Evolutionary conservation across 768 basidiomycete genomes (phyloP).

Genomic region (Hericium coralloides): DNA sequence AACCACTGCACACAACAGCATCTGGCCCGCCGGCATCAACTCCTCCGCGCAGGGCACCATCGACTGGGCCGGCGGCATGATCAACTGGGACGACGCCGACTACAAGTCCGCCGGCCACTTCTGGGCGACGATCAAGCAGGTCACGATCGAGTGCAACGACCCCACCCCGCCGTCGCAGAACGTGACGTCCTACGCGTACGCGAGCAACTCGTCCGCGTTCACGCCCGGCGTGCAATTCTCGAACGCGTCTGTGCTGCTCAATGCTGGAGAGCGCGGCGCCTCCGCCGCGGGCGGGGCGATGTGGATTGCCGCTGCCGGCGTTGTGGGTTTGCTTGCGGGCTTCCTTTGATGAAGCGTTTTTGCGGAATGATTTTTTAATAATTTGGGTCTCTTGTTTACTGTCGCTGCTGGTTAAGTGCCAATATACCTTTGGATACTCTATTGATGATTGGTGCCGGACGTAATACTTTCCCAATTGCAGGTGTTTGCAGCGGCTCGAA

Average conservation of each 20-base stretch:
- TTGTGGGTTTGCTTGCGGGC: not conserved
- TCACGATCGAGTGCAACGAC: constrained; percentile 58
- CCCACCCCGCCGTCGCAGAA: constrained; percentile 31
- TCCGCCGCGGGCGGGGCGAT: not conserved
- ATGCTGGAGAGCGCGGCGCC: constrained; percentile 32
- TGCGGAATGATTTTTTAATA: no score
- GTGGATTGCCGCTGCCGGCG: not conserved
- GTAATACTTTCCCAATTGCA: no score
- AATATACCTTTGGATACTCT: no score
- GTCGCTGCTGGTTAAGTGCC: no score
- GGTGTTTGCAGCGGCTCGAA: no score
- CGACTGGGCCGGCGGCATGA: constrained; percentile 74
- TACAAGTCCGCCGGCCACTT: constrained; percentile 69
- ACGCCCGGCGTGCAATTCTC: constrained; percentile 49
- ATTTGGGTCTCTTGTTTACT: no score
- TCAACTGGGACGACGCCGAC: constrained; percentile 75
- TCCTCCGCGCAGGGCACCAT: constrained; percentile 58
- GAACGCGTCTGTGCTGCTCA: constrained; percentile 48
- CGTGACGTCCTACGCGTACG: constrained; percentile 59
- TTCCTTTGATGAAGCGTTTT: no score
- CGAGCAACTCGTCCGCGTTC: constrained; percentile 39
- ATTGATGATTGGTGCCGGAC: no score
- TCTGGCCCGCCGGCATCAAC: constrained; percentile 79
- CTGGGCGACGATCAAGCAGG: constrained; percentile 52
- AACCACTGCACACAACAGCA: constrained; percentile 18